phyloP scores from a whole-genome alignment of 2,329 filamentous ascomycete species.

The Mollisia scopiformis region DNA sequence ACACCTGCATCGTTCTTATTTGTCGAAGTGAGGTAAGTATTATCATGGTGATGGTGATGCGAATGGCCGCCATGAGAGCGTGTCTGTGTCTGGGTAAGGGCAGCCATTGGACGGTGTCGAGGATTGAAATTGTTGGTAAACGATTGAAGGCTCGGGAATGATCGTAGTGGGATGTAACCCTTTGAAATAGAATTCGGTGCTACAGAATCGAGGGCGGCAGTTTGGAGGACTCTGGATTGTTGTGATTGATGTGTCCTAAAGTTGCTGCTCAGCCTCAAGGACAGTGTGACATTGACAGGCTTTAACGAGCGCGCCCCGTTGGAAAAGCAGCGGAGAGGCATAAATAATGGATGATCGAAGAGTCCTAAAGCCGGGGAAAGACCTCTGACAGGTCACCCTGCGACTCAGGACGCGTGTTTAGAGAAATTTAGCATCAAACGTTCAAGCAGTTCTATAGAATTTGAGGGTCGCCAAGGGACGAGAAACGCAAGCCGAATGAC shows the following conservation, averaged over 20 bases:
- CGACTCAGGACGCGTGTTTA: constrained; percentile 26
- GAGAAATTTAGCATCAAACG: constrained; percentile 16
- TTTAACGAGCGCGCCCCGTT: constrained; percentile 33
- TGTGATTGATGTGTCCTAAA: constrained; percentile 39
- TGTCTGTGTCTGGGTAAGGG: constrained; percentile 35
- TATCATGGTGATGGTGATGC: constrained; percentile 81
- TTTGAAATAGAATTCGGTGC: constrained; percentile 24
- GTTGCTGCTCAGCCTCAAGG: constrained; percentile 31
- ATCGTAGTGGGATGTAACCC: constrained; percentile 21
- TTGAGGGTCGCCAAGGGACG: constrained; percentile 12
- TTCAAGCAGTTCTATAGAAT: constrained; percentile 7
- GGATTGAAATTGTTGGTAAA: constrained; percentile 26
- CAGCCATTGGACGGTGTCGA: constrained; percentile 33
- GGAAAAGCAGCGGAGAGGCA: constrained; percentile 32
- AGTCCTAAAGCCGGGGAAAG: constrained; percentile 13
- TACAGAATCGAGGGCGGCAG: constrained; percentile 28
- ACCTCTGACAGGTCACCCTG: constrained; percentile 25
- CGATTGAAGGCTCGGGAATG: constrained; percentile 29
- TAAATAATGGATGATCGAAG: constrained; percentile 18
- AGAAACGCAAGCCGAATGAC: constrained; percentile 16
- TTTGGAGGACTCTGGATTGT: constrained; percentile 33
- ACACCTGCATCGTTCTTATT: constrained; percentile 94
- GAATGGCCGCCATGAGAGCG: constrained; percentile 53
- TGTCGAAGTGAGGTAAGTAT: constrained; percentile 76
- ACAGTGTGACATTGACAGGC: constrained; percentile 27